Conservation (phyloP, 768 basidiomycete genomes). For the Leccinum variicolor region DNA sequence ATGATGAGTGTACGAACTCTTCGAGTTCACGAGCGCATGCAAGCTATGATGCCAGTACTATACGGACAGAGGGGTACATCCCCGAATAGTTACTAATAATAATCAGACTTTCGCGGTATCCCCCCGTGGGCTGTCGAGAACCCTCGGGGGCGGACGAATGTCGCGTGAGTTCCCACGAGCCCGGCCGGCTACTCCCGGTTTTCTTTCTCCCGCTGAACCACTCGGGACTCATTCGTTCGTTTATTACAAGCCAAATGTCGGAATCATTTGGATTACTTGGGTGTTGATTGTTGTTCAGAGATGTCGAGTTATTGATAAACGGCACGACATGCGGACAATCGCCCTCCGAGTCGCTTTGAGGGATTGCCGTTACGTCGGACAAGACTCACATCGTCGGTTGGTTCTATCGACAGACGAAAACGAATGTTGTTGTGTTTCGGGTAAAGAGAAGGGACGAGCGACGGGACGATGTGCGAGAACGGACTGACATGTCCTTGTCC, state of each 20-base stretch:
- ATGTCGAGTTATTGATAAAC: background rate
- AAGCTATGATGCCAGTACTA: background rate
- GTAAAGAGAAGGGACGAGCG: background rate
- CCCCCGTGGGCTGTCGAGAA: too few species aligned
- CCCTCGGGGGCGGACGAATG: too few species aligned
- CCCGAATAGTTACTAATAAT: background rate
- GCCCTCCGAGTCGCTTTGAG: background rate
- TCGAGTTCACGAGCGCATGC: background rate
- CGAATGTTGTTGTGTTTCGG: background rate
- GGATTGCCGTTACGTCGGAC: background rate
- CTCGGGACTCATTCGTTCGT: background rate
- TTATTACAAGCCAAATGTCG: background rate
- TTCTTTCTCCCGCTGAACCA: too few species aligned
- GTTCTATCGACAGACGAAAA: background rate
- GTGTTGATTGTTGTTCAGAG: background rate
- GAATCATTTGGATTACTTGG: too few species aligned
- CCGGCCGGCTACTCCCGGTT: too few species aligned
- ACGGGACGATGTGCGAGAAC: background rate
- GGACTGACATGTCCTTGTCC: too few species aligned
- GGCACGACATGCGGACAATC: too few species aligned
- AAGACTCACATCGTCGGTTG: background rate
- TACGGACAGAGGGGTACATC: background rate
- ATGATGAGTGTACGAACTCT: background rate
- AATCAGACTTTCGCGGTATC: too few species aligned
- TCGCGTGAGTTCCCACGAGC: too few species aligned